Percentiles rank a stretch among this genome's conserved stretches.
These are phyloP conservation scores for Picea abies DNA, from an alignment of 83 land plant species.

Conservation along the genomic window DNA sequence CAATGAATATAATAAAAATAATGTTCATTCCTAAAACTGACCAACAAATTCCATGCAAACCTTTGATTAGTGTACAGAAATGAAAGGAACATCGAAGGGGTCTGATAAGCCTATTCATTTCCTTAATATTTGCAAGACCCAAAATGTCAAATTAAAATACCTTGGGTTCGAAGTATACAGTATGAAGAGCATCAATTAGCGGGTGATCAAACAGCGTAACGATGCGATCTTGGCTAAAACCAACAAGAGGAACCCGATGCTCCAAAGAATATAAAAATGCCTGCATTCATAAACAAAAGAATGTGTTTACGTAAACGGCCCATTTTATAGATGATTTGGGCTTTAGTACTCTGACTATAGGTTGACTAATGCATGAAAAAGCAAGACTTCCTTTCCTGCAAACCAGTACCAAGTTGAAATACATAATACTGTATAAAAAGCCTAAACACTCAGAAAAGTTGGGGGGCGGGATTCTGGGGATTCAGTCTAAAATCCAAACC, in stretches of 20 bases:
- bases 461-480: no score
- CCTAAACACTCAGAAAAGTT: no score
- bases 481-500: no score
- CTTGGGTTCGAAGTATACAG: slow-evolving; percentile 88
- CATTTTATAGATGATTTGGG: background rate
- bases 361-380: background rate
- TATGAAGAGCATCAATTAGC: slow-evolving; percentile 76
- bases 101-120: background rate
- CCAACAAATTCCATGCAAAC: background rate
- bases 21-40: background rate
- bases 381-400: background rate
- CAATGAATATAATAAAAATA: background rate
- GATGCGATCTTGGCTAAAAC: no score
- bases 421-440: no score
- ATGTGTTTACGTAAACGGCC: background rate
- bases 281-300: slow-evolving; percentile 40
- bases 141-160: slow-evolving; percentile 25
- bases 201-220: slow-evolving; percentile 83
- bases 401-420: no score
- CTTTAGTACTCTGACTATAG: background rate
- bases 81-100: background rate
- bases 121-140: background rate
- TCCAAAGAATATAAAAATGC: slow-evolving; percentile 76
- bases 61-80: background rate
- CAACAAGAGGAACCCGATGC: slow-evolving; percentile 67